Evolutionary conservation across 768 basidiomycete genomes (phyloP), one percentile per base, ranked within the genome.

Genomic region (Vararia minispora): DNA sequence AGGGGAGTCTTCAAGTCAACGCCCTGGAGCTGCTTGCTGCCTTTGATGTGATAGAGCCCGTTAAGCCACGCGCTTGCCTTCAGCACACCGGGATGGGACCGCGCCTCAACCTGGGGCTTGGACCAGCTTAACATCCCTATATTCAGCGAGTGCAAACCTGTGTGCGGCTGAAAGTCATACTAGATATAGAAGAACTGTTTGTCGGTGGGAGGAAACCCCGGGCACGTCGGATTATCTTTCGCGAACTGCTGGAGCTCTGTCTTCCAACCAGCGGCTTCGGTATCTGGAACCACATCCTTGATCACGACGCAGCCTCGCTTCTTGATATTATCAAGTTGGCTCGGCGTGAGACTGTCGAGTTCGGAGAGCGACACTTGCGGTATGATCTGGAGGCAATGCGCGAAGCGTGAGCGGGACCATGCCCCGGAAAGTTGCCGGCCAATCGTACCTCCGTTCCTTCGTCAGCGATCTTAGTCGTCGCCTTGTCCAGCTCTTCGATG

Each of bases 171-270:
- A 9, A 16, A 3, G 9, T 62, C 72, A 37, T 47, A 79, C 80
- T 82, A 83, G 34, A 84, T 69, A 50, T 74, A 60, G 57, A 78
- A 83, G 58, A 85, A 81, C 48, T 84, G 80, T 36, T 76, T 80
- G 47, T 83, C 58, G n/a, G 66, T 46, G 5, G 43, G 63, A 0
- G 79, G 77, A 23, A 64, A 38, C 13, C 77, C 76, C 52, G 71
- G 62, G 3, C 66, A 67, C 21, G 61, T 62, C 2, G 76, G 72
- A 52, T 83, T 81, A 1, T 54, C 60, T 37, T 65, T 65, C 27
- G 79, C 59, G 44, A 77, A 81, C 21, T 71, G 64, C 17, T 67
- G 64, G 27, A 83, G 56, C 6, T 63, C 61, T 10, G 62, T 57
- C 53, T 73, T 77, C 80, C 81, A 84, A 21, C 52, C 52, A 9